phyloP scores from a whole-genome alignment of 2,329 filamentous ascomycete species.

The Emmonsiellopsis sp. region DNA sequence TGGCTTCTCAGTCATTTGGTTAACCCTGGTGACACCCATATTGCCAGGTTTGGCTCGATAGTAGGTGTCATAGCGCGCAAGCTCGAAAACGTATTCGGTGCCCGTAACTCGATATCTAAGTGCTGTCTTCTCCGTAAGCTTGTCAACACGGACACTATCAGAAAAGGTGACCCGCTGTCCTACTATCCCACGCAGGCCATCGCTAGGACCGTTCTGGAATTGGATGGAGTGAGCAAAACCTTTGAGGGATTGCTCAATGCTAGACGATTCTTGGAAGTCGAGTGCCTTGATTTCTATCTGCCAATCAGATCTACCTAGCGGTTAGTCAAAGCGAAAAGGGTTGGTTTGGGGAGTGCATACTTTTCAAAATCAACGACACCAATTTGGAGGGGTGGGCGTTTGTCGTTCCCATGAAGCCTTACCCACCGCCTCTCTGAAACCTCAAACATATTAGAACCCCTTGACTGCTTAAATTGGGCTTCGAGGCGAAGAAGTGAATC shows the following conservation, averaged over 20 bases:
- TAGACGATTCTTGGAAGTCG: constrained; percentile 23
- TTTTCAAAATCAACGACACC: constrained; percentile 28
- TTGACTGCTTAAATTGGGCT: constrained; percentile 22
- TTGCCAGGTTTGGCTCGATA: background rate
- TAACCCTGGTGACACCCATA: background rate
- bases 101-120: constrained; percentile 29
- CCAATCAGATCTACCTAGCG: constrained; percentile 27
- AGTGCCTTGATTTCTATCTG: constrained; percentile 32
- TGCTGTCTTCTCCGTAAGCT: constrained; percentile 30
- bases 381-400: constrained; percentile 24
- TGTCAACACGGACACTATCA: constrained; percentile 16
- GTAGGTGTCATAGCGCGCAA: constrained; percentile 34
- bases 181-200: constrained; percentile 17
- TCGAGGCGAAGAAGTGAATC: constrained; percentile 28
- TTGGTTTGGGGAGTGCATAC: constrained; percentile 13
- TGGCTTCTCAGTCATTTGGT: constrained; percentile 15
- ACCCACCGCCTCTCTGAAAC: constrained; percentile 27
- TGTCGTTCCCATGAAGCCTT: constrained; percentile 16
- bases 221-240: constrained; percentile 21
- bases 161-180: constrained; percentile 23
- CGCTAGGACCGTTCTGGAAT: constrained; percentile 14
- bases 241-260: constrained; percentile 18
- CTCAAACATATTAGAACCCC: constrained; percentile 23
- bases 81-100: constrained; percentile 33
- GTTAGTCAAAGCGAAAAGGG: constrained; percentile 3